Conservation (phyloP, 2,329 filamentous ascomycete species). For the Neofusicoccum sp. region DNA sequence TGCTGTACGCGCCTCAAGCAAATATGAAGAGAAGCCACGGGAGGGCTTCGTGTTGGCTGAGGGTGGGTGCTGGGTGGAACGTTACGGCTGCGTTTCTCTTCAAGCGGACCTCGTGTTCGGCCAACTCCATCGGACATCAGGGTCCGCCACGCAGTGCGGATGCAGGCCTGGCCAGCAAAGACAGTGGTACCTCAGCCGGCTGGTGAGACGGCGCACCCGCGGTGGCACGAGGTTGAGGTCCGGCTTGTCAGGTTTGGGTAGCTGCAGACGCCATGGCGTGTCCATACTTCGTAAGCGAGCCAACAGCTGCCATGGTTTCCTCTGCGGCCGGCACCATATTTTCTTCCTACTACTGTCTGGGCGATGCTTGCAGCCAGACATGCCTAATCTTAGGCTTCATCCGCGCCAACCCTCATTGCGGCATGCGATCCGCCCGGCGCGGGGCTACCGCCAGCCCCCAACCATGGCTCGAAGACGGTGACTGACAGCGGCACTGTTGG, state of each 20-base stretch:
- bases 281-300: slow-evolving; percentile 1
- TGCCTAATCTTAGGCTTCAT: not conserved
- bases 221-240: slow-evolving; percentile 5
- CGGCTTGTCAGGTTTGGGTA: not conserved
- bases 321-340: not conserved
- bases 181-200: not conserved
- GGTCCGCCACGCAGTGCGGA: not conserved
- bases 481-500: not conserved
- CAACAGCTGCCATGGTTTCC: not conserved
- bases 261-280: not conserved
- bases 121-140: not conserved
- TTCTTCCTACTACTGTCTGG: not conserved
- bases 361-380: not conserved
- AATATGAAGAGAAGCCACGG: not conserved
- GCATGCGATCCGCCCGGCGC: not conserved
- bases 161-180: not conserved
- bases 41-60: not conserved
- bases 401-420: not conserved
- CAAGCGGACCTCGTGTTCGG: slow-evolving; percentile 6
- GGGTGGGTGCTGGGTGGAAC: not conserved
- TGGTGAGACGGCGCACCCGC: slow-evolving; percentile 2
- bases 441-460: not conserved
- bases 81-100: not conserved
- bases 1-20: not conserved
- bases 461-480: not conserved